Percentiles rank a stretch among this genome's conserved stretches.
These are phyloP conservation scores for Cordyceps javanica DNA, from an alignment of 2,329 filamentous ascomycete species.

Conservation along the genomic window DNA sequence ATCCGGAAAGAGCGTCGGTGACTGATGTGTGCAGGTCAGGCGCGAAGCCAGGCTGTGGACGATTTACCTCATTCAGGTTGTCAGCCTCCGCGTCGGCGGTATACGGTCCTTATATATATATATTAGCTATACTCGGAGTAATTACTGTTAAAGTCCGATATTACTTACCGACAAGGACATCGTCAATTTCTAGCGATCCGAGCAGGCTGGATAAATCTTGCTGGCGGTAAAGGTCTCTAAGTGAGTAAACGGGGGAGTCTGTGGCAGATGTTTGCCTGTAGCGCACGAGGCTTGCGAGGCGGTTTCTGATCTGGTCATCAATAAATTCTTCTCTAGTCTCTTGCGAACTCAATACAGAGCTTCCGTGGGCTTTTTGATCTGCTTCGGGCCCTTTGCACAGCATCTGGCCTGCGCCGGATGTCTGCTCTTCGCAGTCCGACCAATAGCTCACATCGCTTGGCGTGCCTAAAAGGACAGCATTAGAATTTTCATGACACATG, in stretches of 20 bases:
- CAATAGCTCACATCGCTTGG: conserved; percentile 3
- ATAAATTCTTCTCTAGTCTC: too few species aligned
- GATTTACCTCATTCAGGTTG: neutral
- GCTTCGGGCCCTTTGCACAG: too few species aligned
- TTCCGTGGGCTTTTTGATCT: neutral
- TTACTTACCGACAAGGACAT: neutral
- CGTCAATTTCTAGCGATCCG: neutral
- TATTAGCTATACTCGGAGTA: neutral
- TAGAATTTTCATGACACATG: neutral
- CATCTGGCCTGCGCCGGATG: too few species aligned
- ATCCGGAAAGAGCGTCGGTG: neutral
- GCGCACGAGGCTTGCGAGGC: neutral
- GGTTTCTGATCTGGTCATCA: neutral
- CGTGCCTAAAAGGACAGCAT: neutral
- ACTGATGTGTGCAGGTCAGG: neutral
- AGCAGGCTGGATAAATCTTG: neutral
- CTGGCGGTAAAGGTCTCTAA: conserved; percentile 2
- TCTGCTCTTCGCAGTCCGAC: neutral
- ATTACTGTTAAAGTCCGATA: neutral
- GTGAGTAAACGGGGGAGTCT: neutral
- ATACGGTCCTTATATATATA: neutral
- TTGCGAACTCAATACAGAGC: neutral
- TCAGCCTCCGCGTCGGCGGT: neutral
- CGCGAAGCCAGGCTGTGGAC: neutral
- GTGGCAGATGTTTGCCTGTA: neutral